Conservation (phyloP, 306 rosid genomes). For the Begonia fuchsioides region DNA sequence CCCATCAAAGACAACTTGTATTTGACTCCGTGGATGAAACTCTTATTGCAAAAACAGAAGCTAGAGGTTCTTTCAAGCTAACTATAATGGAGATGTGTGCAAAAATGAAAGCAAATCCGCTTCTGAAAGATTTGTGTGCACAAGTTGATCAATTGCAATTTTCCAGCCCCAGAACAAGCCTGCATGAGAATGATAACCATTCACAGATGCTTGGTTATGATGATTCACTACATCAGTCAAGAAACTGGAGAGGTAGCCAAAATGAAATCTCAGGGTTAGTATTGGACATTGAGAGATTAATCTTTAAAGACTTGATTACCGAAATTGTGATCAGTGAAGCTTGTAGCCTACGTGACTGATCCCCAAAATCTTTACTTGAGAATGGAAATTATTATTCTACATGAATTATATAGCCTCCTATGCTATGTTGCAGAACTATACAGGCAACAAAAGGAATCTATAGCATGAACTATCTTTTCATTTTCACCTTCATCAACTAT, state of each 20-base stretch:
- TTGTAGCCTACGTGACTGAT: conserved; percentile 12
- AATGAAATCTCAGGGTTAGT: conserved; percentile 43
- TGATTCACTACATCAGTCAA: conserved; percentile 32
- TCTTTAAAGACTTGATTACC: conserved; percentile 72
- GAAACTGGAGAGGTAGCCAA: conserved; percentile 27
- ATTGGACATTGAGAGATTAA: conserved; percentile 71
- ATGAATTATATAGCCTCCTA: conserved; percentile 66
- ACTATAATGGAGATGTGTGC: conserved; percentile 22
- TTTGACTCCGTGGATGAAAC: conserved; percentile 60
- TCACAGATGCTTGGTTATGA: conserved; percentile 24
- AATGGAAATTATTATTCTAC: conserved; percentile 22
- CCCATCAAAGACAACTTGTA: conserved; percentile 40
- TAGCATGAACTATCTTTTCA: no score
- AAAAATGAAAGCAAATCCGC: conserved; percentile 25
- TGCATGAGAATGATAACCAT: conserved; percentile 29
- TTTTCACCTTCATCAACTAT: no score
- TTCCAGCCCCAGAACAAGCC: conserved; percentile 12
- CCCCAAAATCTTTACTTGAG: conserved; percentile 24
- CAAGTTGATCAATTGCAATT: conserved; percentile 52
- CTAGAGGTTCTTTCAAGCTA: conserved; percentile 23
- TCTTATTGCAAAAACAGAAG: conserved; percentile 27
- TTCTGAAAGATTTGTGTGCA: conserved; percentile 46
- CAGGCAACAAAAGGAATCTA: no score
- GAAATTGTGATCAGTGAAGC: conserved; percentile 39
- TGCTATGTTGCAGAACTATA: conserved; percentile 6